phyloP scores from a whole-genome alignment of 371 early-diverging fungal genomes.

The Amoeboradix gromovi region DNA sequence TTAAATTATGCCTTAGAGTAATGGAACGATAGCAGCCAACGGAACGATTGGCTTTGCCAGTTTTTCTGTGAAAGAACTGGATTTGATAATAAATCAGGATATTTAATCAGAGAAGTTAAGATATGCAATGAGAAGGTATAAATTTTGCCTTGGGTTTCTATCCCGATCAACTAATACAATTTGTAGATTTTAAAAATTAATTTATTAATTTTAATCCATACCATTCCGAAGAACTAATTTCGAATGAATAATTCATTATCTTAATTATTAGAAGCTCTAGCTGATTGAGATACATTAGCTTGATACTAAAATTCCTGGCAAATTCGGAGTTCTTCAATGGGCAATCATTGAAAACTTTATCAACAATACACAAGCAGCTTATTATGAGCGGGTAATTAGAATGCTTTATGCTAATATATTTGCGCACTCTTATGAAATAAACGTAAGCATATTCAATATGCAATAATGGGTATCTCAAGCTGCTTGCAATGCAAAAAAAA shows the following conservation, averaged over 20 bases:
- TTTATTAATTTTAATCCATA: too few relatives aligned
- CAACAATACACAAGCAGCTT: not conserved
- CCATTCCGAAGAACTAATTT: not conserved
- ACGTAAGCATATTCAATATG: not conserved
- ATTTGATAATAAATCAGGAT: too few relatives aligned
- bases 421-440: not conserved
- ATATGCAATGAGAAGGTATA: too few relatives aligned
- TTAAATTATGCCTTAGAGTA: too few relatives aligned
- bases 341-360: not conserved
- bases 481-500: too few relatives aligned
- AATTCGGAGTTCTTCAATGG: not conserved
- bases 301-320: not conserved
- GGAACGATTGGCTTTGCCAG: too few relatives aligned
- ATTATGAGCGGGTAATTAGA: not conserved
- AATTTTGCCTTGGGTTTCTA: too few relatives aligned
- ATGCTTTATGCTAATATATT: not conserved
- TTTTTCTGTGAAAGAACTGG: too few relatives aligned
- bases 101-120: too few relatives aligned
- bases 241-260: not conserved
- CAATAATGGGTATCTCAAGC: not conserved
- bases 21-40: too few relatives aligned
- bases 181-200: too few relatives aligned
- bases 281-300: not conserved
- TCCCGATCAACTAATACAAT: too few relatives aligned
- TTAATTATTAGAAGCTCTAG: not conserved